Base-by-base conservation (phyloP, 345 rosid genomes). In the Linum lewisii region DNA sequence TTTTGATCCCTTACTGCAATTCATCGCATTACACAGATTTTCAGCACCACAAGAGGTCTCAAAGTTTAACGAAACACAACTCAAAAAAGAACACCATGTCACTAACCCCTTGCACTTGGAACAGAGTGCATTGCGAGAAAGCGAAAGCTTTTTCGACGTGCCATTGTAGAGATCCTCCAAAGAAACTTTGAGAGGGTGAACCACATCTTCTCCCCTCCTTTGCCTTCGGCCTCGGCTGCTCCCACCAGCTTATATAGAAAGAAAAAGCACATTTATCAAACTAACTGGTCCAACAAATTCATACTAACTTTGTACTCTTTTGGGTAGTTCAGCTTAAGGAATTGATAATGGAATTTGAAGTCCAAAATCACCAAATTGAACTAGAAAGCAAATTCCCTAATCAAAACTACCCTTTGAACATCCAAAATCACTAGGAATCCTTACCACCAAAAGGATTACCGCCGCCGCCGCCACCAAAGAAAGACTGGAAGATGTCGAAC, bases 221-320 rank as follows among this genome's bases (percentile, higher is more conserved):
- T 90, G 96, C 75, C 97, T 85, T 50, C 97, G 72, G 62, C 87
- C 86, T 66, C 94, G 68, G 77, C 94, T 90, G 66, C 91, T 82
- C 74, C 88, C 94, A 45, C 85, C 90, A 57, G 64, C 80, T 9
- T 2, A 1, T 15, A 19, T 18, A 20, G 5, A 20, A 29, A 57
- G 14, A 13, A 14, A 29, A 13, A 4, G 1, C 26, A n/a, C 60
- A 57, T 4, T n/a, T 4, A 29, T 10, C 56, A 20, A n/a, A 13
- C 5, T 15, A 20, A 13, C 56, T 10, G 21, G 21, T 21, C 24
- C 3, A 11, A 10, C 7, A 1, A 19, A 26, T 1, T 6, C 9
- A 10, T n/a, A n/a, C n/a, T n/a, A n/a, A n/a, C n/a, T n/a, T n/a
- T n/a, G n/a, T n/a, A n/a, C n/a, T n/a, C n/a, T n/a, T n/a, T n/a